These are phyloP conservation scores for Wickerhamiella sorbophila DNA, from an alignment of 805 yeast genomes.

Conservation along the genomic window DNA sequence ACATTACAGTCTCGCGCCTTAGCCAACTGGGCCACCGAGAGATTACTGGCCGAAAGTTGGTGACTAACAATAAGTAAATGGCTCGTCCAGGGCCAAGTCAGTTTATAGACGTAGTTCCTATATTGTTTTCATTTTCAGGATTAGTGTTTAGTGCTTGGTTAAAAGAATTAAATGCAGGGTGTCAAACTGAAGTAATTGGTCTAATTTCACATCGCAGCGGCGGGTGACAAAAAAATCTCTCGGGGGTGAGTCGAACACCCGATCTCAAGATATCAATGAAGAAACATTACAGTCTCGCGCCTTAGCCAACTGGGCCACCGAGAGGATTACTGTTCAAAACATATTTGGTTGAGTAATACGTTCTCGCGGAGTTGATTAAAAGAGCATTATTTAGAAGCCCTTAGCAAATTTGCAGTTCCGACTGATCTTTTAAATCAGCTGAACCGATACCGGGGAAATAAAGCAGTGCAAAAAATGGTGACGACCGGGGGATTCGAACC, in stretches of 20 bases:
- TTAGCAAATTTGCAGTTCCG: too few relatives aligned
- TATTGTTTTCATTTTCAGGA: too few relatives aligned
- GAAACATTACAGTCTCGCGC: slow-evolving; percentile 26
- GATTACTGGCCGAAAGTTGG: slow-evolving; percentile 1
- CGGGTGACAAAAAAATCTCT: slow-evolving; percentile 21
- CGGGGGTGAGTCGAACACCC: slow-evolving; percentile 26
- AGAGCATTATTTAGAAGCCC: too few relatives aligned
- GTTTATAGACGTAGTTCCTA: too few relatives aligned
- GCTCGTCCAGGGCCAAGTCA: too few relatives aligned
- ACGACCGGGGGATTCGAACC: slow-evolving; percentile 24
- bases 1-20: slow-evolving; percentile 28
- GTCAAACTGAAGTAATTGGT: too few relatives aligned
- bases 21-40: slow-evolving; percentile 28
- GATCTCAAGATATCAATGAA: slow-evolving; percentile 24
- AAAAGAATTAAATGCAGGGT: too few relatives aligned
- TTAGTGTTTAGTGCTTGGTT: too few relatives aligned
- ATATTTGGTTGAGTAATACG: background rate
- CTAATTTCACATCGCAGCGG: too few relatives aligned
- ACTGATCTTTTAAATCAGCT: too few relatives aligned
- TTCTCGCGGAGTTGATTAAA: too few relatives aligned
- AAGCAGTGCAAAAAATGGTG: slow-evolving; percentile 18
- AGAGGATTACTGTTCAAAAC: slow-evolving; percentile 10
- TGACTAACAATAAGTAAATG: background rate
- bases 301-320: slow-evolving; percentile 28
- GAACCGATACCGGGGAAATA: too few relatives aligned